Percentiles rank a stretch among this genome's conserved stretches.
phyloP scores from a whole-genome alignment of 257 asterid species.

The Orobanche coerulescens region DNA sequence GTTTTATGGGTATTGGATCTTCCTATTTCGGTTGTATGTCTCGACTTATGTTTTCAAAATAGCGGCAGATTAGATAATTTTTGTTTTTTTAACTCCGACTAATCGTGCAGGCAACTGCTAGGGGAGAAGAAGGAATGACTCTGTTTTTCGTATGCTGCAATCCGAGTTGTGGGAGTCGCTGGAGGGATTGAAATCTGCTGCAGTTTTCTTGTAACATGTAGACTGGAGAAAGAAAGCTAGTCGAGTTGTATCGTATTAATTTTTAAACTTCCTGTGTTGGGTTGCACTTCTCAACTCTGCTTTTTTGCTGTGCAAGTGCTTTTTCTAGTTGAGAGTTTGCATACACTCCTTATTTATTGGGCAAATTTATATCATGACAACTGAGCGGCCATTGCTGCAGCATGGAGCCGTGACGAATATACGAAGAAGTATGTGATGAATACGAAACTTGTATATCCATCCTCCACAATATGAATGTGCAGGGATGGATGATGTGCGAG shows the following conservation, averaged over 20 bases:
- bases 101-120: constrained; percentile 74
- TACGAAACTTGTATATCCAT: no score
- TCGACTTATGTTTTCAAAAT: not conserved
- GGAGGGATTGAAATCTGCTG: constrained; percentile 75
- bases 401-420: no score
- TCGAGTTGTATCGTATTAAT: not conserved
- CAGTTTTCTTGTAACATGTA: not conserved
- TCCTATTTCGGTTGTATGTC: not conserved
- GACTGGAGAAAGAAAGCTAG: constrained; percentile 15
- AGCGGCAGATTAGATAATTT: not conserved
- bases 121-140: constrained; percentile 97
- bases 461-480: no score
- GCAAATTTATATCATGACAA: no score
- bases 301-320: no score
- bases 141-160: constrained; percentile 96
- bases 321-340: no score
- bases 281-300: no score
- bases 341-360: no score
- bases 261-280: not conserved
- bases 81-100: not conserved
- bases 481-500: no score
- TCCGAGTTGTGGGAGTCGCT: constrained; percentile 75
- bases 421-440: no score
- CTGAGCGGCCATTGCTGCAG: no score
- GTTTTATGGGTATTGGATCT: not conserved